Evolutionary conservation across 2,329 filamentous ascomycete genomes (phyloP).

Genomic region (Diaporthe velutina): DNA sequence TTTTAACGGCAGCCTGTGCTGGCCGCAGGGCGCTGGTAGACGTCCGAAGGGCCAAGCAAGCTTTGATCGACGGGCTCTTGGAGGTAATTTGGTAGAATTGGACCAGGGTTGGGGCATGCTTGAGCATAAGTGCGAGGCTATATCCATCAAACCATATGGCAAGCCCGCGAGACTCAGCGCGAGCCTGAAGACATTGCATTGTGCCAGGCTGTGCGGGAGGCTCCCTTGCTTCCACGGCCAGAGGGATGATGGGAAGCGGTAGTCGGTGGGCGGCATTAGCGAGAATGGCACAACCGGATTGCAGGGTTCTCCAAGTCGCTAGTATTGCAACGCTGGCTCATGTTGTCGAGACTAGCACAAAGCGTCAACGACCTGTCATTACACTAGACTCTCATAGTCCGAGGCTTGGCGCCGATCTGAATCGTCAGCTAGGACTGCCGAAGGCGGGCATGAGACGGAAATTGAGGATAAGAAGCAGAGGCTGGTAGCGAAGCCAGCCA

Average conservation of each 20-base stretch:
- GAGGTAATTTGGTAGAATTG: not conserved
- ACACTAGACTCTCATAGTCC: constrained; percentile 18
- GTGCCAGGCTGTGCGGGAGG: constrained; percentile 1
- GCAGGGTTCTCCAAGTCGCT: constrained; percentile 23
- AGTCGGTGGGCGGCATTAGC: constrained; percentile 18
- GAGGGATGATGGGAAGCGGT: not conserved
- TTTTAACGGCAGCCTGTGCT: constrained; percentile 5
- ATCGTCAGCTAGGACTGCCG: constrained; percentile 18
- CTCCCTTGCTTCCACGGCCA: constrained; percentile 19
- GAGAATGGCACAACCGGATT: constrained; percentile 17
- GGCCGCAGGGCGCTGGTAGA: not conserved
- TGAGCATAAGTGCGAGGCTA: constrained; percentile 17
- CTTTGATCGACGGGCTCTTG: constrained; percentile 7
- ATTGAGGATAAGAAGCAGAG: not conserved
- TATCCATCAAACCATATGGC: not conserved
- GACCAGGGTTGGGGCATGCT: not conserved
- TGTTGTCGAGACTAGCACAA: constrained; percentile 24
- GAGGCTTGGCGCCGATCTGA: constrained; percentile 25
- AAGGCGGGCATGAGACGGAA: constrained; percentile 17
- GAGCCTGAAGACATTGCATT: not conserved
- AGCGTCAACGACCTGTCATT: constrained; percentile 29
- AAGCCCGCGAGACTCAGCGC: constrained; percentile 20
- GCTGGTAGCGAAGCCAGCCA: not conserved
- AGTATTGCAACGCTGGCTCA: constrained; percentile 29
- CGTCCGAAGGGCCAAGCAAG: not conserved